phyloP scores from a whole-genome alignment of 306 rosid species.

The Quillaja saponaria region DNA sequence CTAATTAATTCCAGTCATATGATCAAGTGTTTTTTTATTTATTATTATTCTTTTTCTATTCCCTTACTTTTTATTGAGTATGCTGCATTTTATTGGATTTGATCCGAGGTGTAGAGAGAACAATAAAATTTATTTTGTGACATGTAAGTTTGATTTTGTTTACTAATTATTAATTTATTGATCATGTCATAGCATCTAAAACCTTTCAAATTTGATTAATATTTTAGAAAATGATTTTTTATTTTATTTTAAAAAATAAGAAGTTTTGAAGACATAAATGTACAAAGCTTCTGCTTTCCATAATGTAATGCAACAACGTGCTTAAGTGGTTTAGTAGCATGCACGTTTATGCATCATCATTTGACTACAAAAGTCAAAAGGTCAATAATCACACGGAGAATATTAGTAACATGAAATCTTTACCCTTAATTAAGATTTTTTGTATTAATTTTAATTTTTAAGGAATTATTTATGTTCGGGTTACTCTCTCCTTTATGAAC shows the following conservation, averaged over 20 bases:
- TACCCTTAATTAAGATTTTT: no score
- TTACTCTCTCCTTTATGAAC: no score
- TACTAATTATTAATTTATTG: not conserved
- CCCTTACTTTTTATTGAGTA: not conserved
- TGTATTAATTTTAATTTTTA: no score
- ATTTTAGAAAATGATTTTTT: not conserved
- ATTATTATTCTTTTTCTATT: not conserved
- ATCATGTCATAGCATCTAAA: not conserved
- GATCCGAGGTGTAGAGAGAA: no score
- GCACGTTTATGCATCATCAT: conserved; percentile 17
- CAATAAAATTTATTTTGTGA: no score
- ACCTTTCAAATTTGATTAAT: not conserved
- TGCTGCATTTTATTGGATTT: not conserved
- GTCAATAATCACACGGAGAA: conserved; percentile 3
- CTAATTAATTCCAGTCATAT: no score
- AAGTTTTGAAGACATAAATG: conserved; percentile 6
- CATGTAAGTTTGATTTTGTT: no score
- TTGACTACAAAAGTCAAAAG: not conserved
- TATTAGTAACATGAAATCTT: no score
- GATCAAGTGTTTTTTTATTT: no score
- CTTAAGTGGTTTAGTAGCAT: not conserved
- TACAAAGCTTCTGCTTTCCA: no score
- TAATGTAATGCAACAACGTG: not conserved
- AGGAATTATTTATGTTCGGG: no score
- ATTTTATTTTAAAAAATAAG: not conserved